phyloP scores from a whole-genome alignment of 768 basidiomycete genomes.

The Heimioporus sp. region DNA sequence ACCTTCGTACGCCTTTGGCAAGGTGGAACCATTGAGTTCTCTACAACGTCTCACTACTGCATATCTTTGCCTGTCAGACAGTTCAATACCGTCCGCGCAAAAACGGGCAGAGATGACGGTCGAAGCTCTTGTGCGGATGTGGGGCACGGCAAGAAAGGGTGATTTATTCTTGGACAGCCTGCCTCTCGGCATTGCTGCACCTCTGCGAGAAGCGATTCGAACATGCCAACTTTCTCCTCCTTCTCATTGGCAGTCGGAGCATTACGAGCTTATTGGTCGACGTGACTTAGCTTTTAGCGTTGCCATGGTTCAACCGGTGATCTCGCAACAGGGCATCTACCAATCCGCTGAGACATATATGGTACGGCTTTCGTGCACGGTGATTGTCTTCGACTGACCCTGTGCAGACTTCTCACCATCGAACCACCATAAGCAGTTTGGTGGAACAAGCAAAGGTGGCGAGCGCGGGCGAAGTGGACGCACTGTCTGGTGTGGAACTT shows the following conservation, averaged over 20 bases:
- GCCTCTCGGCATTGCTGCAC: conserved; percentile 70
- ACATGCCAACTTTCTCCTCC: conserved; percentile 81
- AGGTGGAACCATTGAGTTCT: conserved; percentile 53
- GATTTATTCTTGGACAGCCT: conserved; percentile 51
- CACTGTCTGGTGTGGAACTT: conserved; percentile 69
- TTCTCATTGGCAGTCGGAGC: conserved; percentile 59
- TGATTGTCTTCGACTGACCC: conserved; percentile 8
- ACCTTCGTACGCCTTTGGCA: conserved; percentile 61
- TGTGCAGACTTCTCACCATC: conserved; percentile 47
- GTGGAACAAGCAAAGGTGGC: conserved; percentile 49
- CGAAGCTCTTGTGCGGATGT: conserved; percentile 47
- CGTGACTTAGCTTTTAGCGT: conserved; percentile 33
- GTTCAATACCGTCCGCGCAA: conserved; percentile 45
- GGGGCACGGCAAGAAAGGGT: conserved; percentile 39
- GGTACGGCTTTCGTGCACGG: conserved; percentile 8
- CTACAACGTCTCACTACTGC: conserved; percentile 53
- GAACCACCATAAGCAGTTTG: conserved; percentile 52
- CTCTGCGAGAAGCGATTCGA: conserved; percentile 81
- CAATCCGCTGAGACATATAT: conserved; percentile 34
- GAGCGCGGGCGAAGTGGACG: conserved; percentile 53
- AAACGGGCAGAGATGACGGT: conserved; percentile 69
- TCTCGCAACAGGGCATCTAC: conserved; percentile 27
- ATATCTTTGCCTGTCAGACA: conserved; percentile 61
- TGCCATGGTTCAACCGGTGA: conserved; percentile 28
- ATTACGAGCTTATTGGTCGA: conserved; percentile 32